Evolutionary conservation across 805 yeast species (phyloP), one percentile per base, ranked within the genome.

Genomic region (Nakazawaea peltata): DNA sequence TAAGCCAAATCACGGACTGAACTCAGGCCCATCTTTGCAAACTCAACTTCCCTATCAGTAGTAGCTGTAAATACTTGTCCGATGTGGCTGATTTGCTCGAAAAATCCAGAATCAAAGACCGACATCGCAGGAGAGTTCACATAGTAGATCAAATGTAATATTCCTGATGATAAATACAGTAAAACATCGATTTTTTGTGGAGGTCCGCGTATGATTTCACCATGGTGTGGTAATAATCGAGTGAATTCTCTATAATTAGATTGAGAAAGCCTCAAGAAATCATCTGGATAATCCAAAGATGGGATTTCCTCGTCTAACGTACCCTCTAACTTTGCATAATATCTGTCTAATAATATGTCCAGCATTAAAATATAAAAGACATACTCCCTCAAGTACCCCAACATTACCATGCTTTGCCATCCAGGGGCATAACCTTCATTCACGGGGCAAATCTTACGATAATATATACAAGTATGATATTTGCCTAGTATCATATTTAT

Each of bases 351-450:
- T 5, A 26, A 15, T 9, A 35, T 16, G n/a, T 25, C 19, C 16
- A 33, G 34, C 38, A 35, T 35, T 4, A 35, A 4, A 8, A 35
- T 25, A 19, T 35, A 33, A 14, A 24, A 35, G 17, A 30, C 18
- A 15, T 16, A 30, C 11, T 21, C 36, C n/a, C 16, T 22, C 14
- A 16, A 13, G 17, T 33, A 28, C 2, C 31, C 27, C 17, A 33
- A 18, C 36, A 33, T 33, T 5, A 33, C 28, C 18, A 33, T 9
- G 15, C 28, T 12, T 13, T 22, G 15, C 36, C 36, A 33, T 12
- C 28, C 36, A n/a, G 8, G 9, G 10, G 32, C 27, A 21, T 21
- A 33, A 22, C 28, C 32, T 10, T 27, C 28, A 15, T 19, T 14
- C 4, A 15, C 14, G 4, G 36, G 36, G 13, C 32, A 27, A 6